These are phyloP conservation scores for Schizophyllum amplum DNA, from an alignment of 1,284 basidiomycete species.

Conservation along the genomic window DNA sequence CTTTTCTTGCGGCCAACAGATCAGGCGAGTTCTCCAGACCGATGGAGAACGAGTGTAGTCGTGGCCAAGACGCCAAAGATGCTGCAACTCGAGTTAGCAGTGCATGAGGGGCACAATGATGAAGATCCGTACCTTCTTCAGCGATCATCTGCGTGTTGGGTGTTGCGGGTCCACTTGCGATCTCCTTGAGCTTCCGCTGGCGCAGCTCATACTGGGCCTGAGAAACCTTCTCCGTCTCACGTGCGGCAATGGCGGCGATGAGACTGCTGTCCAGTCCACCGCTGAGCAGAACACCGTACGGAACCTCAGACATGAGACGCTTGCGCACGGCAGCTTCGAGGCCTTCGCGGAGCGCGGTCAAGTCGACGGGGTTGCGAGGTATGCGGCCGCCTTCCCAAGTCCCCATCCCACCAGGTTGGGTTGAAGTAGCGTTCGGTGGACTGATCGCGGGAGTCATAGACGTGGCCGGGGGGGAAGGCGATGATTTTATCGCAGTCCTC, in stretches of 20 bases:
- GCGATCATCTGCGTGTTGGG: conserved; percentile 36
- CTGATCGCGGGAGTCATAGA: conserved; percentile 78
- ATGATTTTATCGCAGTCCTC: conserved; percentile 95
- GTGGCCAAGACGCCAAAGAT: conserved; percentile 87
- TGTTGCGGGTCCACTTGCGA: conserved; percentile 47
- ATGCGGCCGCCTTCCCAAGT: conserved; percentile 53
- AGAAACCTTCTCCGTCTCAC: conserved; percentile 92
- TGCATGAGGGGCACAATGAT: not conserved
- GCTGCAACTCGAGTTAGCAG: conserved; percentile 25
- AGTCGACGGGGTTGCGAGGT: conserved; percentile 63
- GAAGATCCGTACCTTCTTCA: conserved; percentile 42
- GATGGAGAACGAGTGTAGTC: conserved; percentile 97
- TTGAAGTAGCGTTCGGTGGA: conserved; percentile 78
- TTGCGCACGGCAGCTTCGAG: conserved; percentile 94
- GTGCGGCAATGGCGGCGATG: conserved; percentile 93
- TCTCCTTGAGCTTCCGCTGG: conserved; percentile 48
- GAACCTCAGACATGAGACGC: conserved; percentile 97
- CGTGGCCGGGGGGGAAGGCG: conserved; percentile 95
- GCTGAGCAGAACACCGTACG: conserved; percentile 93
- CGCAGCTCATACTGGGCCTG: conserved; percentile 69
- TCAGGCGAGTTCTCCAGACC: conserved; percentile 96
- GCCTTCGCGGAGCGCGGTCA: conserved; percentile 68
- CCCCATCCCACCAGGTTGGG: conserved; percentile 81
- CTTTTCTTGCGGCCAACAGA: conserved; percentile 89
- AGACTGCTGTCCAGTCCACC: conserved; percentile 96